These are phyloP conservation scores for Fallopia convolvulus DNA, from an alignment of 148 eudicot genomes.

Conservation along the genomic window DNA sequence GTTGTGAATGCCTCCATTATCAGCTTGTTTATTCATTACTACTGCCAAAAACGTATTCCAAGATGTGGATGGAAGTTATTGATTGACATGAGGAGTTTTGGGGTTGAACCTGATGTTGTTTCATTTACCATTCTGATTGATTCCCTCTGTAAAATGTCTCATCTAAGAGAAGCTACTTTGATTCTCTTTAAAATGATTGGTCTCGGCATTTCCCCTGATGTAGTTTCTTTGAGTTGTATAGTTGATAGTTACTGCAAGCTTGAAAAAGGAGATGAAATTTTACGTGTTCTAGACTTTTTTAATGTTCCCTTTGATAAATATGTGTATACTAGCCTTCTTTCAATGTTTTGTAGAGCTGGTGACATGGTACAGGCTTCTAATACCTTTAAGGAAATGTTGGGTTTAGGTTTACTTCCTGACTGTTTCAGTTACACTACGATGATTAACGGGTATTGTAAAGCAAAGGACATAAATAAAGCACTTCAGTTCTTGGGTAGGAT, in stretches of 20 bases:
- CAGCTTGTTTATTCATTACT: conserved; percentile 32
- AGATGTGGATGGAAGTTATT: conserved; percentile 33
- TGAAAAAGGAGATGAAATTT: conserved; percentile 20
- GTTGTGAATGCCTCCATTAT: conserved; percentile 24
- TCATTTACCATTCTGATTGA: conserved; percentile 36
- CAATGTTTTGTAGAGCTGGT: conserved; percentile 33
- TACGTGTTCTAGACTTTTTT: conserved; percentile 27
- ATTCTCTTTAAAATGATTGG: conserved; percentile 39
- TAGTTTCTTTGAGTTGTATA: conserved; percentile 34
- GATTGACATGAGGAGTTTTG: conserved; percentile 29
- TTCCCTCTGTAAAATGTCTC: conserved; percentile 31
- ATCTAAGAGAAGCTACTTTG: conserved; percentile 35
- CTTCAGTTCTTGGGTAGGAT: conserved; percentile 29
- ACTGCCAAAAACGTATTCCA: conserved; percentile 30
- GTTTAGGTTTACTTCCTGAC: conserved; percentile 33
- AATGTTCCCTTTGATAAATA: conserved; percentile 27
- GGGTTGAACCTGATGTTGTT: conserved; percentile 36
- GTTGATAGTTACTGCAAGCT: conserved; percentile 32
- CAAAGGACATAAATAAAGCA: conserved; percentile 22
- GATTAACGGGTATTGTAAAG: conserved; percentile 37
- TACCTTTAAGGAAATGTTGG: conserved; percentile 33
- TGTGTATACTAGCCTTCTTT: conserved; percentile 36
- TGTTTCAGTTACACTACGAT: conserved; percentile 31
- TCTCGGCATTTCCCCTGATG: conserved; percentile 31
- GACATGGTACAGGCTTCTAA: conserved; percentile 29